phyloP scores from a whole-genome alignment of 2,329 filamentous ascomycete genomes.

The Immersiporthe knoxdaviesiana region DNA sequence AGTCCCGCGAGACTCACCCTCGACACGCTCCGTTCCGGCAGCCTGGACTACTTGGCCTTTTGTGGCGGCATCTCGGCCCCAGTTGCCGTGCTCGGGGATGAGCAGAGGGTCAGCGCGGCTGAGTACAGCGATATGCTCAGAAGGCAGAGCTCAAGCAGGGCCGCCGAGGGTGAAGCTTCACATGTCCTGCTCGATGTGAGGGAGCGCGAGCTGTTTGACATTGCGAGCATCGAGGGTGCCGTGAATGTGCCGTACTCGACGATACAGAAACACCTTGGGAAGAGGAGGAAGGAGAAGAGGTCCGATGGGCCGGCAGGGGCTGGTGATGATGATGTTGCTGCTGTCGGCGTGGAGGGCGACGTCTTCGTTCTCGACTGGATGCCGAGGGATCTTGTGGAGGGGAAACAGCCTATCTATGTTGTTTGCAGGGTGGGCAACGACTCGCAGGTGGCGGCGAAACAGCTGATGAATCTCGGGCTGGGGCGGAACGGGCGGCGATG shows the following conservation, averaged over 20 bases:
- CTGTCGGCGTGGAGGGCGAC: not conserved
- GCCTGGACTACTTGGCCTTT: conserved; percentile 83
- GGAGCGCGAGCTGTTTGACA: conserved; percentile 80
- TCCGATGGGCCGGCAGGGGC: not conserved
- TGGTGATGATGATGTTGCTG: not conserved
- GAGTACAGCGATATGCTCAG: not conserved
- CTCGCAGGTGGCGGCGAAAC: conserved; percentile 70
- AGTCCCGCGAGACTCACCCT: conserved; percentile 60
- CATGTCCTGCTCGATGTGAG: conserved; percentile 80
- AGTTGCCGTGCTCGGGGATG: conserved; percentile 58
- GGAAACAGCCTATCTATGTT: conserved; percentile 64
- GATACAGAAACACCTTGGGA: conserved; percentile 33
- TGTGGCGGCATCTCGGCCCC: conserved; percentile 66
- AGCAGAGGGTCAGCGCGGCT: conserved; percentile 52
- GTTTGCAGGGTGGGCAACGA: conserved; percentile 79
- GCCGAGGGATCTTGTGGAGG: conserved; percentile 36
- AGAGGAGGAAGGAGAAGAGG: conserved; percentile 30
- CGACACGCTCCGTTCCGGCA: conserved; percentile 64
- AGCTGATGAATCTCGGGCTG: conserved; percentile 65
- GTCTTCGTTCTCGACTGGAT: conserved; percentile 17
- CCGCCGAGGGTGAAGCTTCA: conserved; percentile 19
- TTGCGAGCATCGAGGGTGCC: conserved; percentile 75
- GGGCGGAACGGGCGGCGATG: conserved; percentile 54
- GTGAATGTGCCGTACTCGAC: conserved; percentile 73
- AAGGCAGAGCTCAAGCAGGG: not conserved